phyloP scores from a whole-genome alignment of 176 grass and related monocot species.

The Juncus effusus region DNA sequence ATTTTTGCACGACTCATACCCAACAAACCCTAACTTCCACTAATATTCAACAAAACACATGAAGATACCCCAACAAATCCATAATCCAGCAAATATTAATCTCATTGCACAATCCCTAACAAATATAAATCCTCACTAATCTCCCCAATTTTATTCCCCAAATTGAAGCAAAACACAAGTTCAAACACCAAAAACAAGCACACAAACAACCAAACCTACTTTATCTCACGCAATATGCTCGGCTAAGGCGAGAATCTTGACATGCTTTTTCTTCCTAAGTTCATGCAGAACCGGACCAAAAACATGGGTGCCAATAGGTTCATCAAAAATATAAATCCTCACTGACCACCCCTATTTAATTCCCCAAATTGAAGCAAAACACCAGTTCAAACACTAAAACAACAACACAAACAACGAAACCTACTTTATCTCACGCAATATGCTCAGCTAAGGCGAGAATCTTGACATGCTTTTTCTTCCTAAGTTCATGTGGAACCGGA shows the following conservation, averaged over 20 bases:
- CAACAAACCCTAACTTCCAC: too few relatives aligned
- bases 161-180: not conserved
- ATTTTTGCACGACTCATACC: too few relatives aligned
- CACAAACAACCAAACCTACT: too few relatives aligned
- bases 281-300: slow-evolving; percentile 74
- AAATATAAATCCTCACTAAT: too few relatives aligned
- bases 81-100: too few relatives aligned
- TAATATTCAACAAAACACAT: too few relatives aligned
- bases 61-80: too few relatives aligned
- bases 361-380: not conserved
- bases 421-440: slow-evolving; percentile 51
- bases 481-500: slow-evolving; percentile 77
- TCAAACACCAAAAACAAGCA: slow-evolving; percentile 3
- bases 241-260: slow-evolving; percentile 86
- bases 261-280: slow-evolving; percentile 89
- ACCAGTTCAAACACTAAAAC: slow-evolving; percentile 8
- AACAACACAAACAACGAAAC: not conserved
- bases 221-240: slow-evolving; percentile 88
- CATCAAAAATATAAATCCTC: slow-evolving; percentile 22
- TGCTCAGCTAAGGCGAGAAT: slow-evolving; percentile 84
- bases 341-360: too few relatives aligned
- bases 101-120: too few relatives aligned
- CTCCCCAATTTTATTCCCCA: not conserved
- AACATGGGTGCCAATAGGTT: slow-evolving; percentile 78
- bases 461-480: slow-evolving; percentile 95